Evolutionary conservation across 2,329 filamentous ascomycete species (phyloP).

Genomic region (Scedosporium dehoogii): DNA sequence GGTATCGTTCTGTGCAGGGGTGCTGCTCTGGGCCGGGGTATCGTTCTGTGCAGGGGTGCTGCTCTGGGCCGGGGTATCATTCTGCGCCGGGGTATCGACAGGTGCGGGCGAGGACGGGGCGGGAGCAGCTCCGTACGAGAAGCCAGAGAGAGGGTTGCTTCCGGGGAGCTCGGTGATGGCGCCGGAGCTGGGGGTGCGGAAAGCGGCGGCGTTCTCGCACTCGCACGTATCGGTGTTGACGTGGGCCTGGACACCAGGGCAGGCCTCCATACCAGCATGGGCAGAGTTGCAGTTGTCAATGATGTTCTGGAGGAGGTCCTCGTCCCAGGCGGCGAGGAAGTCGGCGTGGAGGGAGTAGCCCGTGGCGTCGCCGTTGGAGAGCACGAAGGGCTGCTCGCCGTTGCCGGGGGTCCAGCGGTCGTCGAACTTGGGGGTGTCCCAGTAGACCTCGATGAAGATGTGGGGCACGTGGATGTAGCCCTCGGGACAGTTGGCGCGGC

Average conservation of each 20-base stretch:
- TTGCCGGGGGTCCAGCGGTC: constrained; percentile 45
- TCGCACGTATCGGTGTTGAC: constrained; percentile 42
- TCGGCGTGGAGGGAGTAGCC: constrained; percentile 64
- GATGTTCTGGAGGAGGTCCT: constrained; percentile 52
- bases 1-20: too few species aligned
- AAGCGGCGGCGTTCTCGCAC: constrained; percentile 35
- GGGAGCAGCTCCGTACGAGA: constrained; percentile 28
- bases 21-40: not conserved
- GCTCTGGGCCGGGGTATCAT: not conserved
- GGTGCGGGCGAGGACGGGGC: not conserved
- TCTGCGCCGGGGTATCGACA: not conserved
- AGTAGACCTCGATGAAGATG: constrained; percentile 51
- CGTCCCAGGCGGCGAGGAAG: constrained; percentile 66
- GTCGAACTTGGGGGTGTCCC: constrained; percentile 43
- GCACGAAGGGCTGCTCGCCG: constrained; percentile 51
- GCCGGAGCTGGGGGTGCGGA: constrained; percentile 32
- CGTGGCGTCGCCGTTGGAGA: constrained; percentile 59
- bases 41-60: not conserved
- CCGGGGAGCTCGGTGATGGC: constrained; percentile 42
- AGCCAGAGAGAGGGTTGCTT: constrained; percentile 43
- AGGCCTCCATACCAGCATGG: constrained; percentile 50
- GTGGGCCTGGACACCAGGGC: constrained; percentile 45
- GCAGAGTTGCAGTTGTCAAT: constrained; percentile 57
- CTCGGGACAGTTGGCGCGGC: constrained; percentile 42
- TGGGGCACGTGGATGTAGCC: constrained; percentile 47